Conservation (phyloP, 768 basidiomycete genomes). For the Tylopilus intermedius region DNA sequence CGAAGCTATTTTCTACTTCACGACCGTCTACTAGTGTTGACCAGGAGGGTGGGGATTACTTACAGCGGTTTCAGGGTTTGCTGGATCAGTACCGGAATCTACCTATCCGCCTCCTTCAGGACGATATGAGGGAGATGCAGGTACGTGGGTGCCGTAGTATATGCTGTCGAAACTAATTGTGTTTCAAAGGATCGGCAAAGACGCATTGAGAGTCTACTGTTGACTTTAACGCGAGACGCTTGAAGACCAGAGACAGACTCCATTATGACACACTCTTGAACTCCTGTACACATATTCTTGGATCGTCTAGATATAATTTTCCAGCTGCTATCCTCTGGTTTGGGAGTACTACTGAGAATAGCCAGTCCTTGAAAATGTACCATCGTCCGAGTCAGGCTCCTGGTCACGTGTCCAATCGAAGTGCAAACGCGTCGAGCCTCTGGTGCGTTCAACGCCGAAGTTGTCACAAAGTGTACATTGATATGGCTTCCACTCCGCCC, state of each 20-base stretch:
- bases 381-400: no score
- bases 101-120: conserved; percentile 62
- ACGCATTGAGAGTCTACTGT: conserved; percentile 67
- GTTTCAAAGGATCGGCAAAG: conserved; percentile 60
- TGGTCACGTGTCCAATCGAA: no score
- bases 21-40: conserved; percentile 21
- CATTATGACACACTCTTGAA: no score
- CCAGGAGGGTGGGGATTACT: conserved; percentile 36
- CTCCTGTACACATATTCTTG: no score
- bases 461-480: neutral
- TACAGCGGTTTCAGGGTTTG: conserved; percentile 55
- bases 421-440: no score
- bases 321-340: no score
- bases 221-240: conserved; percentile 66
- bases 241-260: conserved; percentile 32
- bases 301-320: no score
- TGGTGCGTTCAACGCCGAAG: neutral
- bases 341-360: no score
- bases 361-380: no score
- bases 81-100: conserved; percentile 59
- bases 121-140: conserved; percentile 82
- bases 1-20: conserved; percentile 25
- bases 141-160: conserved; percentile 32
- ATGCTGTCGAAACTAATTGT: conserved; percentile 1
- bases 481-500: conserved; percentile 46